phyloP scores from a whole-genome alignment of 257 asterid species.

The Buddleja alternifolia region DNA sequence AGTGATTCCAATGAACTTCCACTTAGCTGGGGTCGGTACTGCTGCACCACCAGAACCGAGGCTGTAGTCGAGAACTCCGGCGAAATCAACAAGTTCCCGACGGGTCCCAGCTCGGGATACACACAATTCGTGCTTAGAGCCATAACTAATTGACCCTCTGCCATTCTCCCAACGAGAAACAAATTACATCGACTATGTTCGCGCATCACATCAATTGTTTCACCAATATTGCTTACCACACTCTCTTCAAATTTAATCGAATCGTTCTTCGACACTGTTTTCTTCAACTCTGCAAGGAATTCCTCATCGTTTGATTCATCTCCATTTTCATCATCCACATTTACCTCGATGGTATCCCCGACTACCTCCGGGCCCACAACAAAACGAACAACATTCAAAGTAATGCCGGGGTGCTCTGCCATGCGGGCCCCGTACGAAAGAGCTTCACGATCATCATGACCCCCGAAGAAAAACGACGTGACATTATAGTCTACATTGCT shows the following conservation, averaged over 20 bases:
- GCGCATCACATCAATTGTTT: slow-evolving; percentile 32
- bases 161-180: slow-evolving; percentile 43
- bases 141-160: slow-evolving; percentile 47
- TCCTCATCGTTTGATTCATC: slow-evolving; percentile 34
- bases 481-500: slow-evolving; percentile 44
- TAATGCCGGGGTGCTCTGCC: slow-evolving; percentile 61
- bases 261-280: slow-evolving; percentile 14
- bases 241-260: slow-evolving; percentile 38
- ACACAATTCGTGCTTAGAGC: slow-evolving; percentile 35
- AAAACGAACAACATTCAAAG: slow-evolving; percentile 38
- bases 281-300: slow-evolving; percentile 35
- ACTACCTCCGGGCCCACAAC: slow-evolving; percentile 30
- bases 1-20: slow-evolving; percentile 36
- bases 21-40: slow-evolving; percentile 34
- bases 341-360: slow-evolving; percentile 33
- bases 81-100: slow-evolving; percentile 48
- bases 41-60: slow-evolving; percentile 69
- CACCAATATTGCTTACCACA: slow-evolving; percentile 28
- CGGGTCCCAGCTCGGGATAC: slow-evolving; percentile 54
- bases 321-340: slow-evolving; percentile 14
- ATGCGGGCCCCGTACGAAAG: slow-evolving; percentile 47
- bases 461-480: slow-evolving; percentile 50
- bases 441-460: slow-evolving; percentile 56
- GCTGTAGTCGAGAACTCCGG: slow-evolving; percentile 40
- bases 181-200: slow-evolving; percentile 31